phyloP scores from a whole-genome alignment of 2,329 filamentous ascomycete species.

The Epichloe bromicola region DNA sequence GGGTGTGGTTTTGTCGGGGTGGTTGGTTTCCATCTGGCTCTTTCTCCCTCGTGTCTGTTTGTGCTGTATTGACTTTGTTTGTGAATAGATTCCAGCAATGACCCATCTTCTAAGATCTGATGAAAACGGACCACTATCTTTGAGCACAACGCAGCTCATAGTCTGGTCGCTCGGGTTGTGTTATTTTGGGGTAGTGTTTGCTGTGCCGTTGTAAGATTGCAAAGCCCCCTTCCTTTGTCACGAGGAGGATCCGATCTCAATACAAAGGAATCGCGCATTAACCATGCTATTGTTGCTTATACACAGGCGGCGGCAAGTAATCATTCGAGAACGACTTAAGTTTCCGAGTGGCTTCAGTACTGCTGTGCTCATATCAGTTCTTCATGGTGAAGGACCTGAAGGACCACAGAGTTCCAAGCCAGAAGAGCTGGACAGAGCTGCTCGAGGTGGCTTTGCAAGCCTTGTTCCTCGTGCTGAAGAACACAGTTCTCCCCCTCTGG shows the following conservation, averaged over 20 bases:
- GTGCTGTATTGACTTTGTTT: conserved; percentile 5
- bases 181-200: conserved; percentile 95
- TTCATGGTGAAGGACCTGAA: conserved; percentile 53
- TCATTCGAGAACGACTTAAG: conserved; percentile 80
- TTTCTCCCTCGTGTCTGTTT: not conserved
- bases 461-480: conserved; percentile 23
- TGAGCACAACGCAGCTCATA: conserved; percentile 65
- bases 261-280: no score
- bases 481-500: not conserved
- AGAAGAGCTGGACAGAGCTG: conserved; percentile 22
- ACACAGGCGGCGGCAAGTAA: conserved; percentile 64
- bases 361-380: conserved; percentile 78
- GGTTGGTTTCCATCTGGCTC: conserved; percentile 22
- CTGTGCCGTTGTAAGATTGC: conserved; percentile 59
- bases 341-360: conserved; percentile 96
- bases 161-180: conserved; percentile 88
- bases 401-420: conserved; percentile 20
- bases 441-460: conserved; percentile 29
- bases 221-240: not conserved
- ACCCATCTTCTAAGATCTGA: conserved; percentile 68
- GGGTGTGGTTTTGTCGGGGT: conserved; percentile 94
- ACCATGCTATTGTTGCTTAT: not conserved
- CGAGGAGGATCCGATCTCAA: no score
- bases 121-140: conserved; percentile 63
- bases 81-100: conserved; percentile 60